Conservation (phyloP, 495 filamentous ascomycete species). For the Xylaria venustula region DNA sequence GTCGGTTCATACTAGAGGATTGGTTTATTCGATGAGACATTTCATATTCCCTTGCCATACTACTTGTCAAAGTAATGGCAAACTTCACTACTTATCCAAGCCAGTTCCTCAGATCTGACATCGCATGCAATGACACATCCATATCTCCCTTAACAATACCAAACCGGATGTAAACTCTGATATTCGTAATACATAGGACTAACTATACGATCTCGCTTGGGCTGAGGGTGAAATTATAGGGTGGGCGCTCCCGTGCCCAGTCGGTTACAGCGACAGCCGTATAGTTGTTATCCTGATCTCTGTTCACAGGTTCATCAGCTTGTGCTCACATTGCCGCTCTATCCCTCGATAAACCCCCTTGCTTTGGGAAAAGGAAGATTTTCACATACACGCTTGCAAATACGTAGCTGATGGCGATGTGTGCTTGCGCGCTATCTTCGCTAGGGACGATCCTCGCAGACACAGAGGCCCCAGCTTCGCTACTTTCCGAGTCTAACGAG, state of each 20-base stretch:
- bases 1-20: too few species aligned
- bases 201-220: neutral
- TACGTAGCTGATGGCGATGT: conserved; percentile 11
- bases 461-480: neutral
- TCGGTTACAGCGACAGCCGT: conserved; percentile 8
- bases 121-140: too few species aligned
- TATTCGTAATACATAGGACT: neutral
- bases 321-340: neutral
- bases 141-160: too few species aligned
- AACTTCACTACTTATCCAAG: too few species aligned
- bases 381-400: conserved; percentile 1
- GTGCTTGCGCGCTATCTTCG: neutral
- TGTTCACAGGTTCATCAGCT: neutral
- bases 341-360: neutral
- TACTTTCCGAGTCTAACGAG: neutral
- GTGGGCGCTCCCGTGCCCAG: conserved; percentile 8
- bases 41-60: too few species aligned
- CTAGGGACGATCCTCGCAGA: conserved; percentile 4
- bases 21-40: too few species aligned
- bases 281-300: neutral
- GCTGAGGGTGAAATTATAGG: conserved; percentile 4
- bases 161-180: too few species aligned
- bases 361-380: too few species aligned
- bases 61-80: too few species aligned
- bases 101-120: too few species aligned